A percentile compares a stretch with the other conserved stretches of the same genome.
These are phyloP conservation scores for Elaeis guineensis DNA, from an alignment of 176 grass and related monocot genomes.

Conservation along the genomic window DNA sequence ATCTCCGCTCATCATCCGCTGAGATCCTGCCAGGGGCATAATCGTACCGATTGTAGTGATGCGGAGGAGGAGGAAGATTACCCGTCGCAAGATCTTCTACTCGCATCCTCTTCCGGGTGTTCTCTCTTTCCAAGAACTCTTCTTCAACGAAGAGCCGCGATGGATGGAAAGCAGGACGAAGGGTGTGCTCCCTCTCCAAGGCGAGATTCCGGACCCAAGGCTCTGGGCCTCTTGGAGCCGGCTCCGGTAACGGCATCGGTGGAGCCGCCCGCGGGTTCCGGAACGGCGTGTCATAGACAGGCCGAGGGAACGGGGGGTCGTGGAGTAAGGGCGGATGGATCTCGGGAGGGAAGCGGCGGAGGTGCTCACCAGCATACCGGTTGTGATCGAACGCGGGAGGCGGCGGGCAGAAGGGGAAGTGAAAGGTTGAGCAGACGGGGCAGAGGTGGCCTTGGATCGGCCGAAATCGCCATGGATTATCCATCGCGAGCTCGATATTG, in stretches of 20 bases:
- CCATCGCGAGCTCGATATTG: conserved; percentile 32
- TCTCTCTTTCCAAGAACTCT: conserved; percentile 7
- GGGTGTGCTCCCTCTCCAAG: conserved; percentile 4
- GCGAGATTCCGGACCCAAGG: not conserved
- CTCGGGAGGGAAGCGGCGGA: conserved; percentile 4
- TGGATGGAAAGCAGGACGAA: conserved; percentile 1
- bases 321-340: conserved; percentile 37
- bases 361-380: conserved; percentile 4
- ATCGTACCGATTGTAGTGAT: not conserved
- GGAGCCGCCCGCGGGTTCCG: conserved; percentile 27
- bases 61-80: conserved; percentile 5
- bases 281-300: not conserved
- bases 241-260: conserved; percentile 11
- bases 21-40: conserved; percentile 17
- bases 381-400: conserved; percentile 28
- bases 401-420: conserved; percentile 79
- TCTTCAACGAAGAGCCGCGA: conserved; percentile 6
- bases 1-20: conserved; percentile 44
- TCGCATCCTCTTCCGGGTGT: conserved; percentile 71
- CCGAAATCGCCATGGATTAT: conserved; percentile 55
- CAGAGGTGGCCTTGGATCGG: conserved; percentile 40
- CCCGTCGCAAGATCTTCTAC: conserved; percentile 35
- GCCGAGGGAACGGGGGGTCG: conserved; percentile 35
- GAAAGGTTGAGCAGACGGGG: conserved; percentile 51
- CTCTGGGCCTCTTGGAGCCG: not conserved